Base-by-base conservation (phyloP, 2,329 filamentous ascomycete genomes). In the Hypoxylon sp. region DNA sequence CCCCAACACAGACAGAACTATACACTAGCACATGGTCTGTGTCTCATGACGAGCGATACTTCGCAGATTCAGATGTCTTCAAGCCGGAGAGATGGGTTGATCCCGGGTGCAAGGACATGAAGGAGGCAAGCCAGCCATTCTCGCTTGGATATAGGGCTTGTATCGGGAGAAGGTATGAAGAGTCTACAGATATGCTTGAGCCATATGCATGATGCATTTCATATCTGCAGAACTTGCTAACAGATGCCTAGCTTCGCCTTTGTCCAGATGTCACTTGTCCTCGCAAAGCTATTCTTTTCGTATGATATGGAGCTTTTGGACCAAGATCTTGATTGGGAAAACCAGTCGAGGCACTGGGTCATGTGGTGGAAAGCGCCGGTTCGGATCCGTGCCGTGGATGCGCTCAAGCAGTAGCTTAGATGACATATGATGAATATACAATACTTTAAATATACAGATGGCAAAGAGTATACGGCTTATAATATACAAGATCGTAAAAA, bases 301-400 rank as follows among this genome's bases (percentile, higher is more conserved):
- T 81, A 79, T 53, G 78, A 82, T 42, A 62, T 81, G 59, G 75
- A 79, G 52, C 70, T 81, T 22, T 67, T 77, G 1, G 59, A 74
- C 52, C 59, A 57, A 22, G 69, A 76, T 58, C 44, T 66, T 2
- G 78, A 84, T 52, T 85, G 81, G 80, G 69, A 81, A 37, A 44
- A 48, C 3, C 69, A 78, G 8, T 76, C 74, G 14, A 69, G 70
- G 29, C 70, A 59, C 19, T 77, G 73, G 55, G 62, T 76, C 3
- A 52, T 79, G 46, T 81, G 79, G 80, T 66, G 71, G 64, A 81
- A 78, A 52, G 67, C 73, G 6, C 50, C 50, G 6, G 50, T 52
- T 52, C 31, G 50, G 17, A 22, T 52, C 17, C 31, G 17, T 10
- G 50, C 50, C 4, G 31, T 5, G 22, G 50, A 52, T 3, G 31